phyloP scores from a whole-genome alignment of 108 stramenopile species.

The Pseudonitzschia multiseries region DNA sequence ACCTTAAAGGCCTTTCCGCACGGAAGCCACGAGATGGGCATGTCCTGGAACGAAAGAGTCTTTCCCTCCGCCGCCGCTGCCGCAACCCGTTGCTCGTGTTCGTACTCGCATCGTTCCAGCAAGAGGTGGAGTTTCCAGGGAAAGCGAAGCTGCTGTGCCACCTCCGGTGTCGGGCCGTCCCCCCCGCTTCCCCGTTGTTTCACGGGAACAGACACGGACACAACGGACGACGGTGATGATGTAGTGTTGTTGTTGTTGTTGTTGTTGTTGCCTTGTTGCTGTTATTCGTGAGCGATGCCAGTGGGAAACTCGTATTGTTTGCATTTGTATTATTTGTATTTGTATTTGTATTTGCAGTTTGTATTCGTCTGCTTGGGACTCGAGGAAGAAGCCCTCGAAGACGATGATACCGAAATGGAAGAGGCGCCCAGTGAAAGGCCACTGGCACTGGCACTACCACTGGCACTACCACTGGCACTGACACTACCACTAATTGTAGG shows the following conservation, averaged over 20 bases:
- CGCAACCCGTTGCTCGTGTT: not conserved
- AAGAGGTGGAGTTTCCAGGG: conserved; percentile 22
- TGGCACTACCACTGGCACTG: too few relatives aligned
- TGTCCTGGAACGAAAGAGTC: conserved; percentile 3
- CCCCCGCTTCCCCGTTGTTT: not conserved
- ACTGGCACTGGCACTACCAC: too few relatives aligned
- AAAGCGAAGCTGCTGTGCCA: conserved; percentile 14
- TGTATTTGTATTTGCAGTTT: too few relatives aligned
- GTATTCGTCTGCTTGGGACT: too few relatives aligned
- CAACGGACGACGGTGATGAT: too few relatives aligned
- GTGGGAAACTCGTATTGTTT: too few relatives aligned
- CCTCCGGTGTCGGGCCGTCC: conserved; percentile 2
- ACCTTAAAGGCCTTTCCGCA: conserved; percentile 60
- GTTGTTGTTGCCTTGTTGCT: too few relatives aligned
- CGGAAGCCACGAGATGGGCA: conserved; percentile 51
- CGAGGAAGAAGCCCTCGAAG: not conserved
- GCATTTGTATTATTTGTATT: too few relatives aligned
- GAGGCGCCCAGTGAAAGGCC: not conserved
- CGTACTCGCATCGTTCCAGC: conserved; percentile 19
- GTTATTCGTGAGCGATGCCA: too few relatives aligned
- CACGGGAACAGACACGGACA: not conserved
- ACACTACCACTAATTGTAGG: too few relatives aligned
- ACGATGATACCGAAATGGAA: not conserved
- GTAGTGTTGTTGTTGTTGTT: too few relatives aligned
- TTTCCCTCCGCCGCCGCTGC: not conserved